These are phyloP conservation scores for Tolypocladium tropicale DNA, from an alignment of 2,329 filamentous ascomycete genomes.

Conservation along the genomic window DNA sequence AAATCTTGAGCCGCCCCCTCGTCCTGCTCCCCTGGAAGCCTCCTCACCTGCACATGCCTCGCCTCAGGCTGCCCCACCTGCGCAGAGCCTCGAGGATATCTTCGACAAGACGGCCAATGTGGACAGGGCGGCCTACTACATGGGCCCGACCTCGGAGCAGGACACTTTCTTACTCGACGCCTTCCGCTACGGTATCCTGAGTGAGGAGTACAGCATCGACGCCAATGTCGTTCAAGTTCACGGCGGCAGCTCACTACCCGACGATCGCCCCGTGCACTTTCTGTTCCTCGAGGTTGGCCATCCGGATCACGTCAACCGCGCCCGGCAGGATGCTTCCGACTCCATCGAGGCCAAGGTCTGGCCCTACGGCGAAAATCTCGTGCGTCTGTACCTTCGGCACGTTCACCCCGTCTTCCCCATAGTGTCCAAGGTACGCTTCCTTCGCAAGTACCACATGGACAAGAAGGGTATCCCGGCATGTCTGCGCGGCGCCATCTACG, in stretches of 20 bases:
- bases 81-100: constrained; percentile 31
- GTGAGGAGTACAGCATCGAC: constrained; percentile 31
- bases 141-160: constrained; percentile 35
- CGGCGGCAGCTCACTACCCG: constrained; percentile 19
- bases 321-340: constrained; percentile 26
- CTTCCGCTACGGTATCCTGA: constrained; percentile 35
- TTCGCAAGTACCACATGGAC: constrained; percentile 25
- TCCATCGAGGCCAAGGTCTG: constrained; percentile 30
- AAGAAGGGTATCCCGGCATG: constrained; percentile 31
- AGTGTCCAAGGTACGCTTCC: constrained; percentile 32
- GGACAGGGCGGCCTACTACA: constrained; percentile 32
- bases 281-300: constrained; percentile 33
- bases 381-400: constrained; percentile 34
- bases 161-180: constrained; percentile 35
- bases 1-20: neutral
- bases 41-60: neutral
- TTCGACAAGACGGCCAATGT: constrained; percentile 27
- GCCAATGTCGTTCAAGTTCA: constrained; percentile 33
- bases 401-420: constrained; percentile 33
- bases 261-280: constrained; percentile 34
- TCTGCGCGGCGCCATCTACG: constrained; percentile 33
- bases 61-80: neutral
- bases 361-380: constrained; percentile 27
- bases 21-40: neutral
- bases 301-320: constrained; percentile 28